Evolutionary conservation across 345 rosid species (phyloP).

Genomic region (Salix koriyanagi): DNA sequence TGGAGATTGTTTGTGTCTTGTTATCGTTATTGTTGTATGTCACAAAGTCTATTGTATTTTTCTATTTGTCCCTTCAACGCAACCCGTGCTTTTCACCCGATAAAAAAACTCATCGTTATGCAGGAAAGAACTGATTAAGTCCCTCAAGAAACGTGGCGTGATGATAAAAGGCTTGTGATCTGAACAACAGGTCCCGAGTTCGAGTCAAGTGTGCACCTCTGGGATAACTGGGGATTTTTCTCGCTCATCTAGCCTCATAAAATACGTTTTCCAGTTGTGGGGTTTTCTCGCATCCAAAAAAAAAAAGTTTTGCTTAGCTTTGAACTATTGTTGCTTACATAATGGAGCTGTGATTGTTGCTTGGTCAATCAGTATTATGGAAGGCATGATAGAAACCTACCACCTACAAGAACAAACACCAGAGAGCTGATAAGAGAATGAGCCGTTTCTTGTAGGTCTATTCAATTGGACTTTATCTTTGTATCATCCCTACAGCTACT

Average conservation of each 20-base stretch:
- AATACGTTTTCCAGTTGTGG: no score
- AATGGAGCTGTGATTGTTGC: background rate
- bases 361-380: background rate
- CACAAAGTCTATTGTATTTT: background rate
- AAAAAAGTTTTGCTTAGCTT: background rate
- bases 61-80: slow-evolving; percentile 1
- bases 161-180: no score
- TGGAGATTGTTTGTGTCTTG: slow-evolving; percentile 14
- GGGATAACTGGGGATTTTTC: no score
- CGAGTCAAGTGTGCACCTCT: no score
- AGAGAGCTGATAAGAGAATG: background rate
- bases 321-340: background rate
- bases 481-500: background rate
- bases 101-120: slow-evolving; percentile 6
- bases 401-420: background rate
- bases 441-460: slow-evolving; percentile 1
- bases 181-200: no score
- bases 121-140: background rate
- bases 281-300: no score
- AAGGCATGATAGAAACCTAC: background rate
- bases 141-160: no score
- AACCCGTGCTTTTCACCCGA: slow-evolving; percentile 5
- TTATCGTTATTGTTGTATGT: slow-evolving; percentile 10
- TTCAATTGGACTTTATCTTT: slow-evolving; percentile 7
- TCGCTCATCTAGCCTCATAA: no score